These are phyloP conservation scores for Colletotrichum limetticola DNA, from an alignment of 2,329 filamentous ascomycete species.

Conservation along the genomic window DNA sequence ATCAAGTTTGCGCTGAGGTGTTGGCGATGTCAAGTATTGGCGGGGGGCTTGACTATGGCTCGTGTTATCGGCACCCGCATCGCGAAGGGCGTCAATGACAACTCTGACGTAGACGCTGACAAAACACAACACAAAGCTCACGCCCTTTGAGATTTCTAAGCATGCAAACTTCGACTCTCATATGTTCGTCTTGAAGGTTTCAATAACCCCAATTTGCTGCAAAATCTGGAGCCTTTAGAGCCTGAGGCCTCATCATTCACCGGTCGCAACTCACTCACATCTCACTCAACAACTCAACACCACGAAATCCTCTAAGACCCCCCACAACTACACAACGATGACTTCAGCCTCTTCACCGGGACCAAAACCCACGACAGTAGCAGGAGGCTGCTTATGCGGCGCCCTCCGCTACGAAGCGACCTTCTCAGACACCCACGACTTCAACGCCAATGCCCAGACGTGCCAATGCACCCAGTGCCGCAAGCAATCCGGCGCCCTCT, in stretches of 20 bases:
- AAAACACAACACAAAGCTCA: background rate
- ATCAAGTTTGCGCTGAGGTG: background rate
- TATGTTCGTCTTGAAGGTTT: fast-evolving
- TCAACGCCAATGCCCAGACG: constrained; percentile 53
- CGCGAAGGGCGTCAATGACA: constrained; percentile 20
- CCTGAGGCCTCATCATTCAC: no score
- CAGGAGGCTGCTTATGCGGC: constrained; percentile 63
- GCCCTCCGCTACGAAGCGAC: constrained; percentile 59
- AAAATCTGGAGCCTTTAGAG: background rate
- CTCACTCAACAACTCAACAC: background rate
- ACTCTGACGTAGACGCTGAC: constrained; percentile 16
- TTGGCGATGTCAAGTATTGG: background rate
- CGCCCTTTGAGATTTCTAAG: background rate
- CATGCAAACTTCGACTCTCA: no score
- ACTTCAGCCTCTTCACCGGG: background rate
- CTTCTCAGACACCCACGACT: constrained; percentile 58
- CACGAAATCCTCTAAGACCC: background rate
- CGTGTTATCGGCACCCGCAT: background rate
- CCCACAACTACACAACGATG: background rate
- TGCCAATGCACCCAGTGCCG: constrained; percentile 69
- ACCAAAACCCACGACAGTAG: constrained; percentile 48
- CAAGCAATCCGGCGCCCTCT: constrained; percentile 59
- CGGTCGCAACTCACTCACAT: background rate
- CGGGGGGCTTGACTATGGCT: background rate
- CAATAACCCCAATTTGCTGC: background rate